Evolutionary conservation across 371 early-diverging fungal genomes (phyloP), one percentile per base, ranked within the genome.

Genomic region (Parasitella parasitica): DNA sequence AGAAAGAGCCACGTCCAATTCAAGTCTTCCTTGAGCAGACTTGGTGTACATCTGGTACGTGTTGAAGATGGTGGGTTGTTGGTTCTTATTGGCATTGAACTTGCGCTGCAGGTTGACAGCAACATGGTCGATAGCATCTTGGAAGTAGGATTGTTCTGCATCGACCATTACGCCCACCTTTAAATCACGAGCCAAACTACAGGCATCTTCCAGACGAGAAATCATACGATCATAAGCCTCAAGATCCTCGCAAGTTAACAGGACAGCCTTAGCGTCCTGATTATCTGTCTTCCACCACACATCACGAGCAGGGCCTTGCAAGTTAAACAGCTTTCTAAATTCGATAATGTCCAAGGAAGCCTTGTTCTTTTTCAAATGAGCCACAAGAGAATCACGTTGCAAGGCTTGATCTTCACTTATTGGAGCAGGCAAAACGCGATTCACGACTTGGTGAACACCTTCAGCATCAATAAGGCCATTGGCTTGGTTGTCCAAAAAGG

Each of bases 111-210:
- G 69, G 18, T 81, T 78, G 28, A 93, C 64, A 11, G 92, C 90
- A 4, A 95, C 84, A 57, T 88, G 87, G 75, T 95, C 95, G 75
- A 98, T 94, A 22, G 94, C 93, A 6, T 92, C 87, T 77, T 97
- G 97, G 84, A 96, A 96, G 75, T 94, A 93, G 27, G 89, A 83
- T 75, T 95, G 96, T 70, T 97, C 98, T 49, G 98, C 98, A 72
- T 97, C 98, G 18, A 96, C 81, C 89, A 96, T 90, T 32, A 96
- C 70, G 5, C 91, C 84, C 9, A 94, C 94, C 20, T 85, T 76
- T 28, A 73, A 69, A 30, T 80, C 60, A 16, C 73, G 66, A 11
- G 95, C 94, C 57, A 88, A 76, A 26, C 77, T 67, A 58, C 86
- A 85, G 0, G 95, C 77, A 12, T 73, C 68, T 38, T 89, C 81